Conservation (phyloP, 805 yeast species). For the Pichia paraexigua region DNA sequence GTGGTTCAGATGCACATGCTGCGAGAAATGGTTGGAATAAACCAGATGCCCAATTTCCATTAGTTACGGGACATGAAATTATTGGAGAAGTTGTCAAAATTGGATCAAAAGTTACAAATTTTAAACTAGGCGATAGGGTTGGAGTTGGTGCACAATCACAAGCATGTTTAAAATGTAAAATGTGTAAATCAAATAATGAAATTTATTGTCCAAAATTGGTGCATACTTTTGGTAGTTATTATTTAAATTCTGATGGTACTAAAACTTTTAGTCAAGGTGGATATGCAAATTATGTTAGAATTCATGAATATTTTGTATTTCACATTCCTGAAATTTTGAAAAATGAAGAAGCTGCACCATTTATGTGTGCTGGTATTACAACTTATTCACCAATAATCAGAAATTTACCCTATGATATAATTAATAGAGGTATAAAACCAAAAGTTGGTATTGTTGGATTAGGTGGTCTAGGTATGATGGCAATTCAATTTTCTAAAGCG, state of each 20-base stretch:
- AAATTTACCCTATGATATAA: conserved; percentile 25
- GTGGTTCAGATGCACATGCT: conserved; percentile 54
- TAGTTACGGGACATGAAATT: conserved; percentile 56
- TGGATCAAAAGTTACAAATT: conserved; percentile 47
- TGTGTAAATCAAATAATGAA: conserved; percentile 49
- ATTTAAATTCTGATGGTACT: conserved; percentile 22
- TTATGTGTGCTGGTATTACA: conserved; percentile 74
- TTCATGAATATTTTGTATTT: conserved; percentile 55
- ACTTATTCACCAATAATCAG: conserved; percentile 59
- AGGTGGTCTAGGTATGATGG: conserved; percentile 65
- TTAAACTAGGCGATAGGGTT: conserved; percentile 64
- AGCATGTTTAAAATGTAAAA: conserved; percentile 51
- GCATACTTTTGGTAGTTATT: conserved; percentile 29
- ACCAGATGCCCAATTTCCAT: conserved; percentile 25
- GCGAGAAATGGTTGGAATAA: conserved; percentile 42
- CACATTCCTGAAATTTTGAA: conserved; percentile 51
- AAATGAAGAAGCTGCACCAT: conserved; percentile 55
- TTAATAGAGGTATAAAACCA: conserved; percentile 26
- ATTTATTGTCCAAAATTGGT: conserved; percentile 30
- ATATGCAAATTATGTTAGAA: conserved; percentile 57
- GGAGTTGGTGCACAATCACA: conserved; percentile 70
- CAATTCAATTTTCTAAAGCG: conserved; percentile 51
- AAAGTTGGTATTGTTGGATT: conserved; percentile 55
- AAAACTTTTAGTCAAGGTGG: conserved; percentile 50
- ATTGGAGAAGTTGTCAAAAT: conserved; percentile 50